Evolutionary conservation across 352 stramenopile genomes (phyloP).

Genomic region (Pythium plurisporium): DNA sequence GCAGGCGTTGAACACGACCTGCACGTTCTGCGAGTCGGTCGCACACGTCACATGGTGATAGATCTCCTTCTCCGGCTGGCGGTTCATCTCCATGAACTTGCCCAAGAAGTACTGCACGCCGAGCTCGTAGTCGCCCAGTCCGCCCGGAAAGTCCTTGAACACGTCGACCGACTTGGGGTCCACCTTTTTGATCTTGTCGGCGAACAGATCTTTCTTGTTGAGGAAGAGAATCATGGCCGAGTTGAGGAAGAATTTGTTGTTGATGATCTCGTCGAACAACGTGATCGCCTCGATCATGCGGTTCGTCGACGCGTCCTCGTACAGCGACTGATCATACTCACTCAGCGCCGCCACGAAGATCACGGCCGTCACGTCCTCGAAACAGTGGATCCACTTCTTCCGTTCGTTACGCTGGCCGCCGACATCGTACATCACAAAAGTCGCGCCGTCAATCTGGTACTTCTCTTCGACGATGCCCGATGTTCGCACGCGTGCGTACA

Average conservation of each 20-base stretch:
- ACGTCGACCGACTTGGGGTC: slow-evolving; percentile 89
- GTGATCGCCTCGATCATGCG: slow-evolving; percentile 94
- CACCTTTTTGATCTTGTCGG: slow-evolving; percentile 94
- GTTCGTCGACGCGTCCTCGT: slow-evolving; percentile 93
- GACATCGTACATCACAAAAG: slow-evolving; percentile 97
- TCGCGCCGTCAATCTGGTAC: slow-evolving; percentile 93
- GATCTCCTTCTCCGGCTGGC: slow-evolving; percentile 89
- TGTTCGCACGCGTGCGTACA: slow-evolving; percentile 93
- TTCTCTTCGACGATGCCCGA: slow-evolving; percentile 94
- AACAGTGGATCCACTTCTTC: slow-evolving; percentile 98
- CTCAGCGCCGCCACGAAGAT: slow-evolving; percentile 96
- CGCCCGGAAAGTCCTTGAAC: slow-evolving; percentile 89
- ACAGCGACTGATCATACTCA: slow-evolving; percentile 94
- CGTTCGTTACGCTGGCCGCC: slow-evolving; percentile 95
- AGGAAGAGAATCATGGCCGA: slow-evolving; percentile 96
- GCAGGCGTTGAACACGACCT: slow-evolving; percentile 95
- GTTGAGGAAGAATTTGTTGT: slow-evolving; percentile 92
- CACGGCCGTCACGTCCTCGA: slow-evolving; percentile 95
- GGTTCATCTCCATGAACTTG: slow-evolving; percentile 95
- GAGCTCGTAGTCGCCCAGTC: slow-evolving; percentile 80
- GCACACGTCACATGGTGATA: slow-evolving; percentile 96
- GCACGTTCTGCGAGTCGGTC: slow-evolving; percentile 96
- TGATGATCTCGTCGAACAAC: slow-evolving; percentile 94
- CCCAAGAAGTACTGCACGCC: slow-evolving; percentile 88
- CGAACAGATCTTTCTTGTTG: slow-evolving; percentile 97